These are phyloP conservation scores for Neurospora sp. DNA, from an alignment of 495 filamentous ascomycete species.

Conservation along the genomic window DNA sequence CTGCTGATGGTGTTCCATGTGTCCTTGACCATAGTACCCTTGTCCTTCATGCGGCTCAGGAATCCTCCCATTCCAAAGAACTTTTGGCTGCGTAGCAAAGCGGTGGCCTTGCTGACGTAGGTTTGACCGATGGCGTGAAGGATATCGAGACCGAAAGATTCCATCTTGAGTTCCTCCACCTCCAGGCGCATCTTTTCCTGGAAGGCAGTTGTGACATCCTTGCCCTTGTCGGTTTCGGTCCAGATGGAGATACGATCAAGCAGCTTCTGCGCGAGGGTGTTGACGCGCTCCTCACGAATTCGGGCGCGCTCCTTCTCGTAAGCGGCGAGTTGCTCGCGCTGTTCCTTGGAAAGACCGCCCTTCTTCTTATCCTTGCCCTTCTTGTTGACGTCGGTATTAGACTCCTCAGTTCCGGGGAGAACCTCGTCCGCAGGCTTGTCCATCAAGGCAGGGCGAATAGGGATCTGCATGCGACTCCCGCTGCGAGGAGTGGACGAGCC, in stretches of 20 bases:
- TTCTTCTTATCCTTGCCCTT: conserved; percentile 65
- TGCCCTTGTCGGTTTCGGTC: conserved; percentile 91
- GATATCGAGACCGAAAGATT: conserved; percentile 95
- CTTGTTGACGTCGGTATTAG: conserved; percentile 59
- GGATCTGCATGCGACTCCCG: conserved; percentile 41
- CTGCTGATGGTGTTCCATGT: conserved; percentile 96
- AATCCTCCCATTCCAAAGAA: conserved; percentile 94
- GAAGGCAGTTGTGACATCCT: conserved; percentile 79
- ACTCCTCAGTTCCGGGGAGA: conserved; percentile 58
- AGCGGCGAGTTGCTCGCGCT: conserved; percentile 77
- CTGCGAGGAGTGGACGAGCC: conserved; percentile 49
- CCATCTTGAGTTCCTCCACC: conserved; percentile 98
- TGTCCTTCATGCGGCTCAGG: conserved; percentile 88
- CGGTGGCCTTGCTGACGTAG: conserved; percentile 77
- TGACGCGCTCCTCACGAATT: conserved; percentile 84
- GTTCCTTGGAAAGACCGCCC: conserved; percentile 73
- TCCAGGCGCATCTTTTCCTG: conserved; percentile 89
- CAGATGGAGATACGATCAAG: conserved; percentile 86
- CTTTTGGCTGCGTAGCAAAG: conserved; percentile 88
- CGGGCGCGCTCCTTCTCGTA: conserved; percentile 78
- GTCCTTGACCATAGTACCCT: conserved; percentile 91
- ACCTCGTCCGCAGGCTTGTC: conserved; percentile 84
- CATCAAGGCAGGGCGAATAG: conserved; percentile 77
- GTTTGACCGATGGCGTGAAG: conserved; percentile 87
- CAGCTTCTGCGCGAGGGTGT: conserved; percentile 72